phyloP scores from a whole-genome alignment of 805 yeast genomes.

The Metschnikowia colocasiae region DNA sequence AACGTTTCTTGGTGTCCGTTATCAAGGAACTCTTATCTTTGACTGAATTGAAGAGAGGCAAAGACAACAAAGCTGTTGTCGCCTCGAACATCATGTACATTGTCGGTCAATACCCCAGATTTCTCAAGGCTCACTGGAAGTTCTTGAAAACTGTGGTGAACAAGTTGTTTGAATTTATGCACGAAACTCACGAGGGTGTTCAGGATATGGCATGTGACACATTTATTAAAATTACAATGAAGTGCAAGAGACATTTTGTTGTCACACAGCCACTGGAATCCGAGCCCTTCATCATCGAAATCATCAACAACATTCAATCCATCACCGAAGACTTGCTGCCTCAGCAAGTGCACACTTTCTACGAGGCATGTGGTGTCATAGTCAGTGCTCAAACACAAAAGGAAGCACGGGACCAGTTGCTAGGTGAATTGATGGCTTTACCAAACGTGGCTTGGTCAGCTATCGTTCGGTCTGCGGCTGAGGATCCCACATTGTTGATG shows the following conservation, averaged over 20 bases:
- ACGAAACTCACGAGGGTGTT: slow-evolving; percentile 99
- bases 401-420: slow-evolving; percentile 64
- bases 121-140: slow-evolving; percentile 97
- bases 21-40: slow-evolving; percentile 87
- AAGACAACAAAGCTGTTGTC: slow-evolving; percentile 97
- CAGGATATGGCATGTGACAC: slow-evolving; percentile 99
- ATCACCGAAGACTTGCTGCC: slow-evolving; percentile 93
- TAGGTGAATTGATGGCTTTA: slow-evolving; percentile 76
- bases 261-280: slow-evolving; percentile 79
- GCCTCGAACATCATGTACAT: slow-evolving; percentile 99
- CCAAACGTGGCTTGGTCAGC: slow-evolving; percentile 96
- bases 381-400: slow-evolving; percentile 79
- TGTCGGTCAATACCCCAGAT: slow-evolving; percentile 98
- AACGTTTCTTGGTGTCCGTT: slow-evolving; percentile 86
- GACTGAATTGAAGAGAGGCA: slow-evolving; percentile 95
- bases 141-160: slow-evolving; percentile 92
- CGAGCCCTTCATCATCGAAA: slow-evolving; percentile 89
- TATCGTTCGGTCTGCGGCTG: slow-evolving; percentile 78
- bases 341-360: slow-evolving; percentile 96
- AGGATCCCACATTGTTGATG: slow-evolving; percentile 73
- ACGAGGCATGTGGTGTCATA: slow-evolving; percentile 95
- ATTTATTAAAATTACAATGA: slow-evolving; percentile 89
- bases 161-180: slow-evolving; percentile 97
- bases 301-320: slow-evolving; percentile 73
- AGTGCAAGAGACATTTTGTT: slow-evolving; percentile 94